Conservation (phyloP, 2,329 filamentous ascomycete genomes). For the Alternaria novae-zelandiae region DNA sequence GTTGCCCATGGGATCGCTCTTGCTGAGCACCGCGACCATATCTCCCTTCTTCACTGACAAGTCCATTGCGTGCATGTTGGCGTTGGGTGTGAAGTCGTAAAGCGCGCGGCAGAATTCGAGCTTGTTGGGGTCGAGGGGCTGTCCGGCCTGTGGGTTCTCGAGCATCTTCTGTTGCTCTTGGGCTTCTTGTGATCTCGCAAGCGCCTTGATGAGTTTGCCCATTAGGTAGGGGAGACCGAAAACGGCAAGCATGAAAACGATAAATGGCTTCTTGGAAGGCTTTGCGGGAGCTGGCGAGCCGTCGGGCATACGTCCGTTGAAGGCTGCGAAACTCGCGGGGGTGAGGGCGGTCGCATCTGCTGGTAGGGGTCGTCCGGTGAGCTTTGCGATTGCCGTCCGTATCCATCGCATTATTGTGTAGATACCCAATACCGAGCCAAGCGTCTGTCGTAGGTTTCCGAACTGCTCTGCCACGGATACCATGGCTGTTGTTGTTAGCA, state of each 20-base stretch:
- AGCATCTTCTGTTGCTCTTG: conserved; percentile 70
- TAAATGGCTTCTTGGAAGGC: conserved; percentile 91
- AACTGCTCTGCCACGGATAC: conserved; percentile 98
- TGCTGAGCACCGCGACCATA: conserved; percentile 90
- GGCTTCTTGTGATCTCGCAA: conserved; percentile 85
- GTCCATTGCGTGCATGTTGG: conserved; percentile 75
- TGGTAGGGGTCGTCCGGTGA: conserved; percentile 89
- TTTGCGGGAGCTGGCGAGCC: conserved; percentile 69
- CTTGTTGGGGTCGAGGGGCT: conserved; percentile 80
- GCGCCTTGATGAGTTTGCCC: conserved; percentile 88
- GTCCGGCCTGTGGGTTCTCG: conserved; percentile 54
- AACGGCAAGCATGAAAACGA: conserved; percentile 93
- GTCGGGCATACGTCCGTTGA: conserved; percentile 75
- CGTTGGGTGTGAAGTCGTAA: conserved; percentile 90
- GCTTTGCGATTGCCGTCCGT: conserved; percentile 85
- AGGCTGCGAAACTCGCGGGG: conserved; percentile 87
- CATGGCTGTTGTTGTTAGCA: conserved; percentile 69
- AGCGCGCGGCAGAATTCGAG: conserved; percentile 95
- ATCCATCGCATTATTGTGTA: conserved; percentile 97
- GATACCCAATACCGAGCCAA: conserved; percentile 92
- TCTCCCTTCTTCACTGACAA: conserved; percentile 93
- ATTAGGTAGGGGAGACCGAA: conserved; percentile 97
- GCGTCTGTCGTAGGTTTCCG: conserved; percentile 86
- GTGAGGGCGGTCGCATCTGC: conserved; percentile 87
- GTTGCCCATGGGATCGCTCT: conserved; percentile 89